A percentile compares a stretch with the other conserved stretches of the same genome.
Conservation (phyloP, 495 filamentous ascomycete species). For the Penicillium canariense region DNA sequence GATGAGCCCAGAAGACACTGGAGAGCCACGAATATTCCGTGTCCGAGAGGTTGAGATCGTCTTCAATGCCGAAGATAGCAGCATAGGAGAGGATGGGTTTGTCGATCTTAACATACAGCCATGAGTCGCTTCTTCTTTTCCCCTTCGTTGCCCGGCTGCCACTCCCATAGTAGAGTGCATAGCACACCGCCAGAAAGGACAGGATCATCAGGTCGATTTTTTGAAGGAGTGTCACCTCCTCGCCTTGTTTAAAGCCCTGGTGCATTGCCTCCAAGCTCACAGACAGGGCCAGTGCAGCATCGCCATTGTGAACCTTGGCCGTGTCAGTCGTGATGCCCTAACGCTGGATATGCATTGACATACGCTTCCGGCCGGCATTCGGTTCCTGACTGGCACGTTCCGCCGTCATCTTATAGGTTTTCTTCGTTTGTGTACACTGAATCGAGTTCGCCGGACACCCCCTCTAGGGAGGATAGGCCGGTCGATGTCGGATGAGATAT, state of each 20-base stretch:
- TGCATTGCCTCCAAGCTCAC: constrained; percentile 26
- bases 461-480: not conserved
- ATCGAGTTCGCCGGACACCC: too few species aligned
- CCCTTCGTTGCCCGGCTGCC: not conserved
- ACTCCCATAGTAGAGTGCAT: constrained; percentile 53
- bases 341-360: constrained; percentile 13
- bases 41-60: constrained; percentile 45
- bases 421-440: not conserved
- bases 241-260: constrained; percentile 36
- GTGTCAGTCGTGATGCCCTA: constrained; percentile 8
- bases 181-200: constrained; percentile 46
- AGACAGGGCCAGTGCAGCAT: constrained; percentile 34
- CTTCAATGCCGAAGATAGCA: constrained; percentile 54
- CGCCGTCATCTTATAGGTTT: not conserved
- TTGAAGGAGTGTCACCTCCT: constrained; percentile 42
- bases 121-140: not conserved
- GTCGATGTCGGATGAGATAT: not conserved
- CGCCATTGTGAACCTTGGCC: constrained; percentile 30
- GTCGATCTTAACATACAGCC: constrained; percentile 37
- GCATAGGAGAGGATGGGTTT: constrained; percentile 57
- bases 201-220: constrained; percentile 46
- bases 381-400: not conserved
- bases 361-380: constrained; percentile 7
- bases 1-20: constrained; percentile 53
- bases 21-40: constrained; percentile 53